phyloP scores from a whole-genome alignment of 2,329 filamentous ascomycete genomes.

The Penicillium olsonii region DNA sequence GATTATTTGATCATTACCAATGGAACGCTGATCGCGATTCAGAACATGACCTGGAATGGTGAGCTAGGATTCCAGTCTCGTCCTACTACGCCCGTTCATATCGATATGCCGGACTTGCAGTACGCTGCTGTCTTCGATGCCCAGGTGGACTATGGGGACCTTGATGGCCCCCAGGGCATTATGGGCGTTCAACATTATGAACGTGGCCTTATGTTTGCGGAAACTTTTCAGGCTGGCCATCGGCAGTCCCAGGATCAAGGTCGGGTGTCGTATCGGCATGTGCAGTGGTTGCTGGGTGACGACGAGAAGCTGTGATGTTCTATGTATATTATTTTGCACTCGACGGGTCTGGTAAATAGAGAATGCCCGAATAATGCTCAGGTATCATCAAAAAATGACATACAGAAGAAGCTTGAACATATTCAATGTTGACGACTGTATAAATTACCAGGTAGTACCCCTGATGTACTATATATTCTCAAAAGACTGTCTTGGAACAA shows the following conservation, averaged over 20 bases:
- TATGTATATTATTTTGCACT: background rate
- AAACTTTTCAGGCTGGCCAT: constrained; percentile 40
- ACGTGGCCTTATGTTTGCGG: constrained; percentile 71
- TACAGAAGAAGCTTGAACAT: too few relatives aligned
- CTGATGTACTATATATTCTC: too few relatives aligned
- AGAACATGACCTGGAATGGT: constrained; percentile 83
- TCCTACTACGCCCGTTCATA: constrained; percentile 56
- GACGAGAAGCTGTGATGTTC: constrained; percentile 1
- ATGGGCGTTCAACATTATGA: constrained; percentile 73
- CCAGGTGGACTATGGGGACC: constrained; percentile 62
- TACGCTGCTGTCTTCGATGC: constrained; percentile 49
- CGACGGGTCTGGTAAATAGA: background rate
- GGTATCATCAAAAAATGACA: too few relatives aligned
- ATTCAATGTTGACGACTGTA: too few relatives aligned
- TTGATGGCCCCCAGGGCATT: constrained; percentile 64
- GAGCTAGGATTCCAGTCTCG: constrained; percentile 67
- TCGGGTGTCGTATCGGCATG: constrained; percentile 66
- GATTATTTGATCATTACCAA: constrained; percentile 71
- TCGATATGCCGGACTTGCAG: constrained; percentile 56
- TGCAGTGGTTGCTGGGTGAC: constrained; percentile 44
- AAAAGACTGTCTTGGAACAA: too few relatives aligned
- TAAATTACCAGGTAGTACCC: too few relatives aligned
- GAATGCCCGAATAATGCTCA: too few relatives aligned
- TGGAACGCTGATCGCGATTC: constrained; percentile 71
- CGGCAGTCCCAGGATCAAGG: constrained; percentile 65